Conservation (phyloP, 768 basidiomycete species). For the Boletus barrowsii region DNA sequence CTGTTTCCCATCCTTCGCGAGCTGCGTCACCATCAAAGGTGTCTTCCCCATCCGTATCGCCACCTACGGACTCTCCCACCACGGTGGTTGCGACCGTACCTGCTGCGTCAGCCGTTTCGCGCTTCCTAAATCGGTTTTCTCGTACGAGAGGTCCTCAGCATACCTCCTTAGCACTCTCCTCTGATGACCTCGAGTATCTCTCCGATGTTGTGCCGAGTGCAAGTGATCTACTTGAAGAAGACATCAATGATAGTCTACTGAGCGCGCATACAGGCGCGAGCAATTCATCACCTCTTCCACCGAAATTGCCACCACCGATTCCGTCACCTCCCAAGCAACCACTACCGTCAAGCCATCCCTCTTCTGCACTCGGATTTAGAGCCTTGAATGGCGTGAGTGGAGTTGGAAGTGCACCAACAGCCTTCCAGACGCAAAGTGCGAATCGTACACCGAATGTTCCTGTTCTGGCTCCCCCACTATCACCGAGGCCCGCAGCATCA, state of each 20-base stretch:
- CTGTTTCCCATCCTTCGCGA: conserved; percentile 8
- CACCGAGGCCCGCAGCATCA: conserved; percentile 31
- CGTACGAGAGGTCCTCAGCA: conserved; percentile 41
- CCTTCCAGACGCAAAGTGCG: not conserved
- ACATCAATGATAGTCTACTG: conserved; percentile 33
- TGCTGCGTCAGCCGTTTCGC: conserved; percentile 70
- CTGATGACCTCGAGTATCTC: conserved; percentile 80
- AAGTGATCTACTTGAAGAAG: conserved; percentile 37
- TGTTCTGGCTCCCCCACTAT: conserved; percentile 21
- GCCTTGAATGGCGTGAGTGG: not conserved
- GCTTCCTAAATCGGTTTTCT: conserved; percentile 78
- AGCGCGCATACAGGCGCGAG: conserved; percentile 42
- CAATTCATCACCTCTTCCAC: conserved; percentile 39
- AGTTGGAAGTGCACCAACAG: not conserved
- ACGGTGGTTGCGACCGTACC: conserved; percentile 12
- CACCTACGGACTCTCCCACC: conserved; percentile 5
- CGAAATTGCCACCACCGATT: conserved; percentile 46
- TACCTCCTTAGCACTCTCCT: conserved; percentile 67
- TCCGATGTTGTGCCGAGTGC: conserved; percentile 62
- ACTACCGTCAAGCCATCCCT: conserved; percentile 11
- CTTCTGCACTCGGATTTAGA: conserved; percentile 7
- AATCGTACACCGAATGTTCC: conserved; percentile 10
- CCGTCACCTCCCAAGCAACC: conserved; percentile 35
- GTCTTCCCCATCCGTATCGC: conserved; percentile 11
- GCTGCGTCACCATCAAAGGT: conserved; percentile 18